Base-by-base conservation (phyloP, 106 monocot genomes). In the Apostasia ramifera region DNA sequence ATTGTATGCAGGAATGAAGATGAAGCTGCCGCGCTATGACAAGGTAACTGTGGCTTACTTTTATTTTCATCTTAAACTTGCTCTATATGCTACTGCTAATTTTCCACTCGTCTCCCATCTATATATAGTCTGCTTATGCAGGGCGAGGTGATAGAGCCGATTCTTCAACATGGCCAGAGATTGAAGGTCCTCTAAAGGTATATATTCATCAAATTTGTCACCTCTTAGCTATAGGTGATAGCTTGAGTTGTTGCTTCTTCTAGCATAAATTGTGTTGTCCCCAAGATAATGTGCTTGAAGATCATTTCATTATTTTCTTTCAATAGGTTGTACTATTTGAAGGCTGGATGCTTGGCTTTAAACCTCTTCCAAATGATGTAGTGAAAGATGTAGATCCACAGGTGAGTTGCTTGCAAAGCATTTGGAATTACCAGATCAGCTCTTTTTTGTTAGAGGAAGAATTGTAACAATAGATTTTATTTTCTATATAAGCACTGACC, bases 311-410 rank as follows among this genome's bases (percentile, higher is more conserved):
- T 26, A 26, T 26, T 26, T 26, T 26, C 26, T 62, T 78, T 44
- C 61, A 48, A 53, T 69, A 98, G 97, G 92, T 92, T 75, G 78
- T 93, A 76, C 51, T 98, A 53, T 90, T 98, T 77, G 97, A 98
- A 83, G 97, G 97, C 42, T 98, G 97, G 97, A 98, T 98, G 97
- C 97, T 98, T 76, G 97, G 97, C 26, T 98, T 98, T 73, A 89
- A 90, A 72, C 97, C 86, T 75, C 84, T 92, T 71, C 85, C 92
- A 47, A 75, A 70, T 79, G 85, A 92, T 73, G 82, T 69, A 65
- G 97, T 90, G 42, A 90, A 86, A 83, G 81, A 80, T 72, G 92
- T 98, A 63, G 92, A 98, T 56, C 87, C 92, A 37, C 97, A 92
- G 97, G 92, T 82, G 44, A 77, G 69, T 73, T 66, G 1, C 57